Percentiles rank a stretch among this genome's conserved stretches.
Evolutionary conservation across 176 grass and related monocot species (phyloP).

Genomic region (Cenchrus fungigraminus): DNA sequence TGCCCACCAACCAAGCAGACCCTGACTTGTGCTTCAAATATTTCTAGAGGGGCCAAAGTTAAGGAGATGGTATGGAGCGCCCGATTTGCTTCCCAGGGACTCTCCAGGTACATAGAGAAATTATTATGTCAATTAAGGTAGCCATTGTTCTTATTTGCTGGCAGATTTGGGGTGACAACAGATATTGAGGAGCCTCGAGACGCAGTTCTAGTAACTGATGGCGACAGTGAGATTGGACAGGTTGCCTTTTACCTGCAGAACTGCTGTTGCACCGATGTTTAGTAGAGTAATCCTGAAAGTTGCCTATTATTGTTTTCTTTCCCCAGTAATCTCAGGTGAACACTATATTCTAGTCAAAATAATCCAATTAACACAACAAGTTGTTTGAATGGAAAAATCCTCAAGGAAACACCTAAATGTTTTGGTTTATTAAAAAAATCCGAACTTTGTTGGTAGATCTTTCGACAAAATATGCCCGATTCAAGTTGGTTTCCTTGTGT

Average conservation of each 20-base stretch:
- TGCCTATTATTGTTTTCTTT: not conserved
- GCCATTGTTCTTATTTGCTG: slow-evolving; percentile 38
- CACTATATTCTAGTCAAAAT: not conserved
- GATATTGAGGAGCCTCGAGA: slow-evolving; percentile 70
- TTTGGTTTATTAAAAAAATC: not conserved
- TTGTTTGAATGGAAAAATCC: not conserved
- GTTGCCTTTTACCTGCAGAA: slow-evolving; percentile 30
- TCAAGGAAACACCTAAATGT: not conserved
- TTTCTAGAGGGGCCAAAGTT: slow-evolving; percentile 86
- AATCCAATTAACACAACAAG: not conserved
- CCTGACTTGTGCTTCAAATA: slow-evolving; percentile 19
- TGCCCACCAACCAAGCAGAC: not conserved
- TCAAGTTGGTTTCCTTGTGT: slow-evolving; percentile 20
- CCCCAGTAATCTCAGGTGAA: not conserved
- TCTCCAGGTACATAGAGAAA: slow-evolving; percentile 59
- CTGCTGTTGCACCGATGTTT: not conserved
- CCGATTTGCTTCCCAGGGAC: slow-evolving; percentile 76
- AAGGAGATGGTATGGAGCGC: slow-evolving; percentile 94
- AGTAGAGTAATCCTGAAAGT: slow-evolving; percentile 5
- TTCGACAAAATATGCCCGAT: not conserved
- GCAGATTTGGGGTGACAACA: slow-evolving; percentile 46
- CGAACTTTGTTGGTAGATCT: not conserved
- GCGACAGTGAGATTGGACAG: slow-evolving; percentile 89
- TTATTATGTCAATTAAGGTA: not conserved
- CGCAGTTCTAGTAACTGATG: slow-evolving; percentile 81